Evolutionary conservation across 768 basidiomycete species (phyloP).

Genomic region (Flagelloscypha sp.): DNA sequence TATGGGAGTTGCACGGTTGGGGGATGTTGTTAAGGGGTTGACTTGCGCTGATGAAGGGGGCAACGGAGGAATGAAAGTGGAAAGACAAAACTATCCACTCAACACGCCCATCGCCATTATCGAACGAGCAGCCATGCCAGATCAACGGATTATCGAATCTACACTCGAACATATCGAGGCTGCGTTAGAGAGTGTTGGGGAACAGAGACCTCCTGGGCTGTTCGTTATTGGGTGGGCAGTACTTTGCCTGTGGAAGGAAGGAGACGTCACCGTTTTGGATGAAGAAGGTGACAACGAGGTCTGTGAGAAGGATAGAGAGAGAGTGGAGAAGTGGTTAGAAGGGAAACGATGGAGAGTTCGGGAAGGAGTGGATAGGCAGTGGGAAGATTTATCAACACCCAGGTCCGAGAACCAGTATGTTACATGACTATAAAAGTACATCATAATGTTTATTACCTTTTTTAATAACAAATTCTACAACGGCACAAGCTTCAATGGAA

Average conservation of each 20-base stretch:
- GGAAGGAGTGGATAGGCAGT: constrained; percentile 51
- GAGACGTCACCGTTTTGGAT: constrained; percentile 67
- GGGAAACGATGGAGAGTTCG: constrained; percentile 50
- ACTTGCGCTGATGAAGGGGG: constrained; percentile 11
- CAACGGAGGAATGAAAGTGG: constrained; percentile 26
- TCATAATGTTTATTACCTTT: too few relatives aligned
- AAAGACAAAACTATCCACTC: constrained; percentile 57
- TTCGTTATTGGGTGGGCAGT: constrained; percentile 92
- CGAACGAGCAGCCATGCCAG: constrained; percentile 89
- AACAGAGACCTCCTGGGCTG: constrained; percentile 94
- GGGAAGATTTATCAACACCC: constrained; percentile 22
- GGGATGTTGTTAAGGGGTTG: constrained; percentile 61
- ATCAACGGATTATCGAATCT: constrained; percentile 77
- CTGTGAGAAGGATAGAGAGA: constrained; percentile 38
- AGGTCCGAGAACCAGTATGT: too few relatives aligned
- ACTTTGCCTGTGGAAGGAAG: constrained; percentile 62
- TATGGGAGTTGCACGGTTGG: constrained; percentile 91
- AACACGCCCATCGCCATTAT: constrained; percentile 85
- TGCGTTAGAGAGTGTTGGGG: constrained; percentile 67
- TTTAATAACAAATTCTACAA: too few relatives aligned
- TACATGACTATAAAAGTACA: too few relatives aligned
- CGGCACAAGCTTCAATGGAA: too few relatives aligned
- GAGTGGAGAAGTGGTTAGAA: constrained; percentile 56
- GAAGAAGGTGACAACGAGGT: constrained; percentile 33
- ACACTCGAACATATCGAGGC: constrained; percentile 65